Evolutionary conservation across 805 yeast species (phyloP).

Genomic region (Barnettozyma sucrosica): DNA sequence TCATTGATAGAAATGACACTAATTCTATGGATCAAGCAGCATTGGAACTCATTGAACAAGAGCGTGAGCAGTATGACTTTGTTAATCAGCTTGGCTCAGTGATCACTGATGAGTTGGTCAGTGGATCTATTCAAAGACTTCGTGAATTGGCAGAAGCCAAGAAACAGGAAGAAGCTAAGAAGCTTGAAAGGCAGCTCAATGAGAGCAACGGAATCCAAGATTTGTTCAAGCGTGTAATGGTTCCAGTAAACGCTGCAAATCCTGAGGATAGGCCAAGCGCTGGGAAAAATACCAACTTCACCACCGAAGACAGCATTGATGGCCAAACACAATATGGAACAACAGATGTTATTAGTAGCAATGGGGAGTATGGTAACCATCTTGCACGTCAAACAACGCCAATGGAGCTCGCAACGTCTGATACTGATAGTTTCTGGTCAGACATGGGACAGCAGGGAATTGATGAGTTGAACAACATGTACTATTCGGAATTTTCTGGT

Average conservation of each 20-base stretch:
- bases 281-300: neutral
- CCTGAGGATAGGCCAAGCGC: constrained; percentile 3
- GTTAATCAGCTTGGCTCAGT: constrained; percentile 20
- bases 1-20: constrained; percentile 17
- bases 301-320: neutral
- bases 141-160: constrained; percentile 9
- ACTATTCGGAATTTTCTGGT: constrained; percentile 25
- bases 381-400: constrained; percentile 10
- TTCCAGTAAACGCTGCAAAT: constrained; percentile 10
- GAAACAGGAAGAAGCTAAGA: constrained; percentile 9
- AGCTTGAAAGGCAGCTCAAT: neutral
- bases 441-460: constrained; percentile 26
- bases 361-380: neutral
- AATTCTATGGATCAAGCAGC: constrained; percentile 3
- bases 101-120: constrained; percentile 14
- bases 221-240: constrained; percentile 4
- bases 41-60: constrained; percentile 1
- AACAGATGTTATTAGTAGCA: neutral
- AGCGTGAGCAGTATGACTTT: constrained; percentile 12
- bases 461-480: constrained; percentile 24
- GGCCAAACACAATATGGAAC: neutral
- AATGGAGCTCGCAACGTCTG: constrained; percentile 17
- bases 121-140: constrained; percentile 13
- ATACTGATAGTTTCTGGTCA: constrained; percentile 22
- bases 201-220: constrained; percentile 1